phyloP scores from a whole-genome alignment of 2,329 filamentous ascomycete genomes.

The Penicillium brasilianum region DNA sequence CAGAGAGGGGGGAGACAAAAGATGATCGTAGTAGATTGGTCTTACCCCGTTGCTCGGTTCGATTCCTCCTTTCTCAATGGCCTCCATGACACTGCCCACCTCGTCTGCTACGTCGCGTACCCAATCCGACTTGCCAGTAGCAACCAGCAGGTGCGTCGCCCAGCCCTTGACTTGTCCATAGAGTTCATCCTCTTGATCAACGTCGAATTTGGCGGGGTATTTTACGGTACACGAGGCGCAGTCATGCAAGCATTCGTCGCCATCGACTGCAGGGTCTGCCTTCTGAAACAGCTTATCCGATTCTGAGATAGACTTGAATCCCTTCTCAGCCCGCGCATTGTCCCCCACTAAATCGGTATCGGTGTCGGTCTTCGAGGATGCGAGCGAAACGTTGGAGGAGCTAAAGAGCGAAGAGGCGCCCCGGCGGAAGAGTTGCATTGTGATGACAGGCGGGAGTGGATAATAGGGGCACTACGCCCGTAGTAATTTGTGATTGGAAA shows the following conservation, averaged over 20 bases:
- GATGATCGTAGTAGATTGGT: neutral
- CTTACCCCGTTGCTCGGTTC: conserved; percentile 51
- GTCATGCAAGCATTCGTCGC: conserved; percentile 86
- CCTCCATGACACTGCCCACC: conserved; percentile 82
- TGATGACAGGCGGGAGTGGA: conserved; percentile 5
- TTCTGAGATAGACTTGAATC: conserved; percentile 55
- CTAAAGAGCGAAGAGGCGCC: conserved; percentile 40
- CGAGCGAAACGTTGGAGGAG: conserved; percentile 35
- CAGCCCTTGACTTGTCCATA: conserved; percentile 87
- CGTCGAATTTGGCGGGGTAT: conserved; percentile 74
- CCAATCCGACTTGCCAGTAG: conserved; percentile 97
- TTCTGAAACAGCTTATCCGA: conserved; percentile 70
- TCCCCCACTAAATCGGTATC: conserved; percentile 31
- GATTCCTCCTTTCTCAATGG: conserved; percentile 59
- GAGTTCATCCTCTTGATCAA: conserved; percentile 77
- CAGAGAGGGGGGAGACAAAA: neutral
- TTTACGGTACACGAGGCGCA: conserved; percentile 79
- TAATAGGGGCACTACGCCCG: neutral
- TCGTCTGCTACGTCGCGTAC: conserved; percentile 86
- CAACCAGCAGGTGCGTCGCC: conserved; percentile 87
- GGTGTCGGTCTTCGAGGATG: conserved; percentile 27
- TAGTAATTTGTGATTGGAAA: too few species aligned
- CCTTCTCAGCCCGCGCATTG: conserved; percentile 35
- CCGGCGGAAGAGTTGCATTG: conserved; percentile 45
- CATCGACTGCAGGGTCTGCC: conserved; percentile 77